Evolutionary conservation across 352 stramenopile genomes (phyloP).

Genomic region (Sclerospora graminicola): DNA sequence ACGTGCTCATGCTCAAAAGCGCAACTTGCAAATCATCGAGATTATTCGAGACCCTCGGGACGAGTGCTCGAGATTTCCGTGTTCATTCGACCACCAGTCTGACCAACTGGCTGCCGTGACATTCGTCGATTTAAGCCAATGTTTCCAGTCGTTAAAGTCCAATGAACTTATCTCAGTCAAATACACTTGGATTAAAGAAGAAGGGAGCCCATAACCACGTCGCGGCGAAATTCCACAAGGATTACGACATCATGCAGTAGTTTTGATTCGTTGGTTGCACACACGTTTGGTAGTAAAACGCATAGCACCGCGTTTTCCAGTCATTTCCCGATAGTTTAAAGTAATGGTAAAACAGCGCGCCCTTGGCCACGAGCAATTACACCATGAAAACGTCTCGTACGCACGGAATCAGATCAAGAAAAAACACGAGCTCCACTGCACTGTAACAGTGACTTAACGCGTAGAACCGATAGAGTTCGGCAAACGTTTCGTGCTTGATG

Average conservation of each 20-base stretch:
- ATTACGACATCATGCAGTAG: conserved; percentile 97
- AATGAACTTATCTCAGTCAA: conserved; percentile 96
- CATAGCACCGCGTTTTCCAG: conserved; percentile 75
- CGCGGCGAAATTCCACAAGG: conserved; percentile 89
- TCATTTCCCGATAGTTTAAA: conserved; percentile 64
- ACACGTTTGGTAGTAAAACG: conserved; percentile 83
- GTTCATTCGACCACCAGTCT: conserved; percentile 80
- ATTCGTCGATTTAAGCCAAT: conserved; percentile 89
- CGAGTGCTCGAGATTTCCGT: conserved; percentile 76
- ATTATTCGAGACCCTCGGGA: conserved; percentile 48
- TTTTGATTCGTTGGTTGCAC: conserved; percentile 93
- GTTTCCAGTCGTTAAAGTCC: conserved; percentile 92
- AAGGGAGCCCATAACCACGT: conserved; percentile 84
- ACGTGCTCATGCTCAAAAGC: no score
- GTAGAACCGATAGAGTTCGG: conserved; percentile 97
- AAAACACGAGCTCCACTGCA: conserved; percentile 91
- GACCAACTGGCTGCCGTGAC: conserved; percentile 82
- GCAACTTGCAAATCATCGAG: conserved; percentile 69
- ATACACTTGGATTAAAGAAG: conserved; percentile 96
- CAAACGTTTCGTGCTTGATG: conserved; percentile 96
- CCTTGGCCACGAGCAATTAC: conserved; percentile 78
- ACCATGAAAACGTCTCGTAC: conserved; percentile 92
- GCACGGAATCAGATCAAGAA: conserved; percentile 74
- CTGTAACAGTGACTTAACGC: conserved; percentile 97
- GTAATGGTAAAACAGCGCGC: conserved; percentile 67